phyloP scores from a whole-genome alignment of 2,329 filamentous ascomycete genomes.

The Colletotrichum sp. region DNA sequence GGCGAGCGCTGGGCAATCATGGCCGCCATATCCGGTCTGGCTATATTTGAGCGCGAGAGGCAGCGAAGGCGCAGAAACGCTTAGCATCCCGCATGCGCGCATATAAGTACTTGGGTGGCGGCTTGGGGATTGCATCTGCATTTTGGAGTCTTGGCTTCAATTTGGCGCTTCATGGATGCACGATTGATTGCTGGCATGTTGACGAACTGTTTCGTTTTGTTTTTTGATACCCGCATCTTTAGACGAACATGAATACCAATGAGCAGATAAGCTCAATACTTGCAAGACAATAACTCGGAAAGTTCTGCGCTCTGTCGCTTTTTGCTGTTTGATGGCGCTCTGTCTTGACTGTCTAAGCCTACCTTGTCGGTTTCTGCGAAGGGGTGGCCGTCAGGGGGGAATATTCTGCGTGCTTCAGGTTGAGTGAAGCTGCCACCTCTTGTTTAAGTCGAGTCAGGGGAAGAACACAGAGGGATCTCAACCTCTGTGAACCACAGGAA shows the following conservation, averaged over 20 bases:
- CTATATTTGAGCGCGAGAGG: conserved; percentile 18
- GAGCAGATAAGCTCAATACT: not conserved
- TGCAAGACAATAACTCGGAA: not conserved
- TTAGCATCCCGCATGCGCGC: not conserved
- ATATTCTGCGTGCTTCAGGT: conserved; percentile 1
- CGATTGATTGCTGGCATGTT: not conserved
- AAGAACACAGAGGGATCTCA: not conserved
- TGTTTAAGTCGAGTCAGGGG: not conserved
- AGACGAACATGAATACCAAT: not conserved
- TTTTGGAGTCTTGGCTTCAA: not conserved
- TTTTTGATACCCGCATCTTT: conserved; percentile 2
- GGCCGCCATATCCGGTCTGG: conserved; percentile 38
- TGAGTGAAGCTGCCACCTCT: not conserved
- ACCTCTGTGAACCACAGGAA: not conserved
- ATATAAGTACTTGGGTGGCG: not conserved
- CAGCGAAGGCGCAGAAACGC: not conserved
- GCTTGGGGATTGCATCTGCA: not conserved
- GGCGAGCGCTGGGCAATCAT: conserved; percentile 48
- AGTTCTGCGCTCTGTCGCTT: not conserved
- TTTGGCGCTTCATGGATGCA: not conserved
- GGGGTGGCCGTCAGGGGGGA: not conserved
- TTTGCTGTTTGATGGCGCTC: not conserved
- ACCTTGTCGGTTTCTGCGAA: not conserved
- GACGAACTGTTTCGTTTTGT: conserved; percentile 1
- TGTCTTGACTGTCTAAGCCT: not conserved